Evolutionary conservation across 805 yeast species (phyloP).

Genomic region (Crinitomyces ghanaensis): DNA sequence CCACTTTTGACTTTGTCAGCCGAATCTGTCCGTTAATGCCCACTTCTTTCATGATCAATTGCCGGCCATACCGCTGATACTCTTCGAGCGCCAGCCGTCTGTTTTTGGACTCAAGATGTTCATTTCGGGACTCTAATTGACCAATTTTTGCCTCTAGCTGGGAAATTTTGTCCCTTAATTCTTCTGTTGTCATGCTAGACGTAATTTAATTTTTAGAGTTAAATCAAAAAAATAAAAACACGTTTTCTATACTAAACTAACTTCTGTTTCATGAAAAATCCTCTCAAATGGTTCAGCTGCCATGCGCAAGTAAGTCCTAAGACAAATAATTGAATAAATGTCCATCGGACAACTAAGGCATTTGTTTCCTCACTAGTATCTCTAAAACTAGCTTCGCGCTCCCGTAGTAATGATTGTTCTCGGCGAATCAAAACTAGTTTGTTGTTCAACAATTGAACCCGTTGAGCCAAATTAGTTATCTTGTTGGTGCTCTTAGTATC

Average conservation of each 20-base stretch:
- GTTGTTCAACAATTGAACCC: conserved; percentile 44
- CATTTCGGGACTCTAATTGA: no score
- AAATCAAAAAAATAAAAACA: no score
- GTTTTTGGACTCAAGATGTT: no score
- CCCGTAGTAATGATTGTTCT: conserved; percentile 53
- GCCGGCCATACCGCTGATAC: conserved; percentile 80
- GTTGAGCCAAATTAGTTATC: conserved; percentile 40
- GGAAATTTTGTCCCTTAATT: not conserved
- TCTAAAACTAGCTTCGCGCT: conserved; percentile 64
- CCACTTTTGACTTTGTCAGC: conserved; percentile 45
- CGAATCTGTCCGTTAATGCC: conserved; percentile 47
- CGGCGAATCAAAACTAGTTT: conserved; percentile 47
- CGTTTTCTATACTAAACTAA: conserved; percentile 49
- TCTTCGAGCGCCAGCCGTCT: conserved; percentile 39
- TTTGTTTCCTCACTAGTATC: conserved; percentile 70
- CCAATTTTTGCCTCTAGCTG: not conserved
- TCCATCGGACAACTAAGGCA: conserved; percentile 60
- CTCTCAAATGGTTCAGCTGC: conserved; percentile 67
- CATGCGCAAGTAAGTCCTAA: conserved; percentile 58
- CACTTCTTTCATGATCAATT: conserved; percentile 81
- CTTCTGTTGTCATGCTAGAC: not conserved
- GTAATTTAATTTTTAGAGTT: not conserved
- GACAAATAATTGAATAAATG: conserved; percentile 57
- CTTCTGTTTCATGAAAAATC: conserved; percentile 81
- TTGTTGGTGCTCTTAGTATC: conserved; percentile 52